Evolutionary conservation across 495 filamentous ascomycete species (phyloP), one percentile per base, ranked within the genome.

Genomic region (Lindgomyces ingoldianus): DNA sequence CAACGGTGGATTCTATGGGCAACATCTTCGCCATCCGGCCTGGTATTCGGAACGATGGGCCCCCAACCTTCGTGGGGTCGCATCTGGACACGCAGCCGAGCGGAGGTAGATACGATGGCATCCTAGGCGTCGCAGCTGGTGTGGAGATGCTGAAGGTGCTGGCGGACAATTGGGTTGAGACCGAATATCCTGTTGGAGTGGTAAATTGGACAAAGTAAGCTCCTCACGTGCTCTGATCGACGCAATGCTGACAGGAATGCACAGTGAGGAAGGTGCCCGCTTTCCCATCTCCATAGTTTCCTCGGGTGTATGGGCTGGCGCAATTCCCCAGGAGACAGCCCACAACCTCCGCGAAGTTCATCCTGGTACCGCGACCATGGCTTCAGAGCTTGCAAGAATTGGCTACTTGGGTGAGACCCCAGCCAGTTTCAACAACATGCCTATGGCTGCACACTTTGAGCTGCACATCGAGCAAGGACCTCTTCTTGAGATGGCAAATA

Each of bases 381-480:
- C 82, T 63, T 78, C 80, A 0, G 90, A 89, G 47, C 78, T 93
- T 1, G 77, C 89, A 72, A 81, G 85, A 45, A 90, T 91, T 49
- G 85, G 85, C 11, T 92, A 90, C 62, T 76, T 91, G 1, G 89
- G 89, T 36, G 62, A 69, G 0, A 74, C 80, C 0, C 80, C 83
- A 4, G 83, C 83, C 16, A 85, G 80, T 48, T 80, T 87, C 71
- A 77, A 81, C 62, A 74, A 80, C 48, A 86, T 83, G 12, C 89
- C 88, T 0, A 85, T 93, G 77, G 90, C 84, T 18, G 90, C 90
- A 1, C 89, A 92, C 72, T 93, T 93, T 73, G 90, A 94, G 71
- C 77, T 92, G 3, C 90, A 93, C 68, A 92, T 93, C 57, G 90
- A 93, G 70, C 89, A 93, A 74, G 89, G 89, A 0, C 88, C 88